These are phyloP conservation scores for Leucosporidium yakuticum DNA, from an alignment of 768 basidiomycete species.

Conservation along the genomic window DNA sequence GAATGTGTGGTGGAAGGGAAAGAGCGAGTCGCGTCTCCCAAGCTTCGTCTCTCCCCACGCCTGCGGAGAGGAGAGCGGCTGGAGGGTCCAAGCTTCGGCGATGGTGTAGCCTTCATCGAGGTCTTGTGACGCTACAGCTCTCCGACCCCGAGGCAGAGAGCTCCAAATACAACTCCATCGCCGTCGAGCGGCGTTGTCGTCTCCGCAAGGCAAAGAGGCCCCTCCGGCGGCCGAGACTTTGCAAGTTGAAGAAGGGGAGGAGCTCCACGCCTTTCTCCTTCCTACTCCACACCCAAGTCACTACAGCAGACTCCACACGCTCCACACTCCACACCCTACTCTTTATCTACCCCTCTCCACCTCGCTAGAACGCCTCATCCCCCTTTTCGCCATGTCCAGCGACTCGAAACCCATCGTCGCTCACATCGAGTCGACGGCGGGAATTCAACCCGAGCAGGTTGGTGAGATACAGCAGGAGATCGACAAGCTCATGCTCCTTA, in stretches of 20 bases:
- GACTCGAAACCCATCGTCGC: neutral
- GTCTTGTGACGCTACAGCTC: too few species aligned
- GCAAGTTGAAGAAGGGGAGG: too few species aligned
- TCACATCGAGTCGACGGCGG: constrained; percentile 1
- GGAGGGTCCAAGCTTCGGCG: too few species aligned
- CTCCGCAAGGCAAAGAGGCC: too few species aligned
- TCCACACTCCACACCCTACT: neutral
- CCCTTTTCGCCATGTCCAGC: neutral
- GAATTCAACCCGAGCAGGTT: constrained; percentile 3
- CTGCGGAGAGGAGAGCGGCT: too few species aligned
- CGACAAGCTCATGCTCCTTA: constrained; percentile 14
- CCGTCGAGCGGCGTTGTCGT: too few species aligned
- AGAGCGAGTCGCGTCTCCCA: neutral
- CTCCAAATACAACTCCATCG: too few species aligned
- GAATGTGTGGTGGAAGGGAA: neutral
- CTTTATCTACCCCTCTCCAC: neutral
- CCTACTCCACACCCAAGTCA: neutral
- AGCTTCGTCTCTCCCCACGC: too few species aligned
- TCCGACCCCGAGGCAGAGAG: too few species aligned
- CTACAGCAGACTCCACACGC: neutral
- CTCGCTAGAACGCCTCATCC: neutral
- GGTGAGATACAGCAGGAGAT: constrained; percentile 25
- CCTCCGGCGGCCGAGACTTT: too few species aligned
- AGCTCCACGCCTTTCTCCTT: neutral
- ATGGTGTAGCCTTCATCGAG: too few species aligned